Conservation (phyloP, 768 basidiomycete genomes). For the Tylopilus sp. region DNA sequence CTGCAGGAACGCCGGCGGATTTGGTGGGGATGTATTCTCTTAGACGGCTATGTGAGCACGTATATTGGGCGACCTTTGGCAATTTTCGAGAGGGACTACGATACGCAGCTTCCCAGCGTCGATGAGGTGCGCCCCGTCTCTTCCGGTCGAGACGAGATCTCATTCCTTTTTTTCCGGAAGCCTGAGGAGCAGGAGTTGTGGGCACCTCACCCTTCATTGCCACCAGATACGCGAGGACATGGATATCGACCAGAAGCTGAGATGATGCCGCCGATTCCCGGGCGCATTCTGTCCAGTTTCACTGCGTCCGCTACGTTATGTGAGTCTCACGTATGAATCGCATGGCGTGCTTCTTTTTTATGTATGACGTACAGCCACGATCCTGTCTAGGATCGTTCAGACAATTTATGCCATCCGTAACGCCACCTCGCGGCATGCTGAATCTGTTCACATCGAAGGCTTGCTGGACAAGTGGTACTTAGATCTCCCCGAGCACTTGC, state of each 20-base stretch:
- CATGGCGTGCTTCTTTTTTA: constrained; percentile 3
- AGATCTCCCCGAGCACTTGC: constrained; percentile 64
- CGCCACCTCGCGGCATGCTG: constrained; percentile 51
- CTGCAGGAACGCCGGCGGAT: constrained; percentile 68
- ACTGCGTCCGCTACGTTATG: constrained; percentile 71
- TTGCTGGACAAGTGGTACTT: constrained; percentile 72
- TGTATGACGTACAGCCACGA: constrained; percentile 46
- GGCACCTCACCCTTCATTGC: constrained; percentile 40
- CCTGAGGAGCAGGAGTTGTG: constrained; percentile 62
- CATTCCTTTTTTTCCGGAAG: constrained; percentile 33
- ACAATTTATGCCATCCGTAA: constrained; percentile 66
- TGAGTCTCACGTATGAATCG: constrained; percentile 34
- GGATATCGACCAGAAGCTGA: constrained; percentile 23
- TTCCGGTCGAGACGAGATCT: neutral
- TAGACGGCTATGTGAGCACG: constrained; percentile 77
- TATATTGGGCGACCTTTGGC: constrained; percentile 78
- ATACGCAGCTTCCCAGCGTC: constrained; percentile 61
- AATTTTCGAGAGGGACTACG: constrained; percentile 73
- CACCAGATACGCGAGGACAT: constrained; percentile 31
- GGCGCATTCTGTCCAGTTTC: constrained; percentile 68
- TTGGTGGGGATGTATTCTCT: constrained; percentile 75
- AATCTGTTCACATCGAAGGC: constrained; percentile 56
- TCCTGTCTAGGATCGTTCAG: constrained; percentile 67
- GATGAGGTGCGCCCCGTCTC: constrained; percentile 44
- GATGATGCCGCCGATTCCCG: constrained; percentile 34